Conservation (phyloP, 495 filamentous ascomycete genomes). For the Hyaloscypha finlandica region DNA sequence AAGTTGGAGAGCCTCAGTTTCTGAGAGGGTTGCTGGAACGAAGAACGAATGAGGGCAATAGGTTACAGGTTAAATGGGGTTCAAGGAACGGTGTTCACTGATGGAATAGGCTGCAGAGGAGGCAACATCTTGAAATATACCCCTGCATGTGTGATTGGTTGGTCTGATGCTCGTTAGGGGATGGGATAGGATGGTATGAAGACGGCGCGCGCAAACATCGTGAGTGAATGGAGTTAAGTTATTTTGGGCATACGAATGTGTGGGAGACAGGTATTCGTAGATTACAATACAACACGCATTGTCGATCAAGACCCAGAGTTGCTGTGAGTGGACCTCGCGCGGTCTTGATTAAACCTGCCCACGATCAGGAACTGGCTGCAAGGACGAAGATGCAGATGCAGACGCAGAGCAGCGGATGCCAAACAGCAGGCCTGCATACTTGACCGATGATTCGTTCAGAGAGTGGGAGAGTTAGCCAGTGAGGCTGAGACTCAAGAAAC, state of each 20-base stretch:
- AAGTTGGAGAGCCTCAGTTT: slow-evolving; percentile 15
- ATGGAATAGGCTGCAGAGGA: background rate
- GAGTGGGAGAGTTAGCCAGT: too few species aligned
- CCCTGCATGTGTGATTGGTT: background rate
- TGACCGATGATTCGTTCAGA: too few species aligned
- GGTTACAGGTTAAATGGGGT: background rate
- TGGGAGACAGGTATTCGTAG: too few species aligned
- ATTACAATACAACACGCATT: too few species aligned
- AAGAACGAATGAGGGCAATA: background rate
- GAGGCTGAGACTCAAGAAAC: too few species aligned
- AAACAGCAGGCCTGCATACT: too few species aligned
- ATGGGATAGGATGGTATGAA: background rate
- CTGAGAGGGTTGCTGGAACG: background rate
- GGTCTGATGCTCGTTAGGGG: background rate
- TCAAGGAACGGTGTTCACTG: background rate
- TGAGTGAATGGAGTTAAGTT: background rate
- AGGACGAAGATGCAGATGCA: too few species aligned
- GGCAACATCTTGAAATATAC: background rate
- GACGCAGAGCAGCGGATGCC: too few species aligned
- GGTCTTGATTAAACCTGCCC: too few species aligned
- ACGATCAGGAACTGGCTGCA: too few species aligned
- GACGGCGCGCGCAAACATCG: background rate
- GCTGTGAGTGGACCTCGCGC: too few species aligned
- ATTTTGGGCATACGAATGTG: background rate
- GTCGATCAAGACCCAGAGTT: too few species aligned